A percentile compares a stretch with the other conserved stretches of the same genome.
These are phyloP conservation scores for Irpex sp. DNA, from an alignment of 1,284 basidiomycete genomes.

Conservation along the genomic window DNA sequence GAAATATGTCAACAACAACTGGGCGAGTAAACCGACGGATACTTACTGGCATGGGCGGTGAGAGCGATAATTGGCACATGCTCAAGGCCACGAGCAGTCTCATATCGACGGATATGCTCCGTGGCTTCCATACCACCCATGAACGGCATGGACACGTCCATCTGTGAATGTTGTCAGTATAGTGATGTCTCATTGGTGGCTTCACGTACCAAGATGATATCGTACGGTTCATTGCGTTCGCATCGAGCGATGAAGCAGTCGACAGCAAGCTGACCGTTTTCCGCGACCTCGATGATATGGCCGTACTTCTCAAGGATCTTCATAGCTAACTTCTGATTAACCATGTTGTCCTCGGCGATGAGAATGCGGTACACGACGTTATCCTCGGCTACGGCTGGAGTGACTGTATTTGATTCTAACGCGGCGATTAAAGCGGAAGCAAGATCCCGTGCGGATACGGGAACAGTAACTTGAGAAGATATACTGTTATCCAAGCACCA, in stretches of 20 bases:
- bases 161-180: conserved; percentile 42
- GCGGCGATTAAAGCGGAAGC: conserved; percentile 92
- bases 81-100: conserved; percentile 68
- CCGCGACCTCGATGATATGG: conserved; percentile 94
- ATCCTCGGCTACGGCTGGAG: conserved; percentile 74
- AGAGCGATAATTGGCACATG: conserved; percentile 94
- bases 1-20: background rate
- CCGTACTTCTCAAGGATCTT: conserved; percentile 98
- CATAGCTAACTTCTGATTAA: conserved; percentile 96
- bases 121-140: conserved; percentile 95
- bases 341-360: conserved; percentile 97
- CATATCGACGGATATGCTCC: conserved; percentile 77
- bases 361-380: conserved; percentile 91
- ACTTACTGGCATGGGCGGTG: conserved; percentile 86
- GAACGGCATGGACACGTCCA: conserved; percentile 98
- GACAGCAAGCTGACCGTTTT: conserved; percentile 92
- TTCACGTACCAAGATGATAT: conserved; percentile 77
- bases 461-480: conserved; percentile 88
- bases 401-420: conserved; percentile 88
- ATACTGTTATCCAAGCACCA: conserved; percentile 92
- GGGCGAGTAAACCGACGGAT: background rate
- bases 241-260: conserved; percentile 84
- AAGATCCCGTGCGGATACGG: conserved; percentile 86
- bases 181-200: background rate
- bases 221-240: conserved; percentile 71